Base-by-base conservation (phyloP, 768 basidiomycete genomes). In the Rossbeevera mucosa region DNA sequence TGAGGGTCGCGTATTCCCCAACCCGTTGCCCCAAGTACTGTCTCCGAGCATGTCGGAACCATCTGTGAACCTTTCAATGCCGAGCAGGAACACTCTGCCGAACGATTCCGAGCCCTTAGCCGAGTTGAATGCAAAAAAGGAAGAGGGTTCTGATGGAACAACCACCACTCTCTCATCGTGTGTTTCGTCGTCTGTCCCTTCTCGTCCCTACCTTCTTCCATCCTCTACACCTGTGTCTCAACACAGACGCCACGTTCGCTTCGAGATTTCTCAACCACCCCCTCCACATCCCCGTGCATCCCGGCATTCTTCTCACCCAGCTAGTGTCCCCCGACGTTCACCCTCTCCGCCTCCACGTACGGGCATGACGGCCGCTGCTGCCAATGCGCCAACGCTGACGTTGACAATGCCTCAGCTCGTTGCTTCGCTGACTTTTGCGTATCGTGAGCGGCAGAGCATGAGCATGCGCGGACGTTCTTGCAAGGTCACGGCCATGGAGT, bases 351-450 rank as follows among this genome's bases (percentile, higher is more conserved):
- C 63, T 0, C 36, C 57, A 29, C 57, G 55, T 44, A 50, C 51
- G 7, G 64, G 62, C 9, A 13, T 38, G 36, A 38, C 47, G 0
- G n/a, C 48, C 8, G 18, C 56, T 16, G 7, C 50, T 14, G 7
- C 48, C 13, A 53, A 49, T 18, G 24, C 47, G 7, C 65, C 44
- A 24, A 51, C 50, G 20, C 49, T 56, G 42, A 57, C 60, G 25
- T 57, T 69, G 59, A 58, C 69, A 2, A 65, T 69, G 48, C 60
- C 69, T 0, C 67, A 69, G 45, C 67, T 69, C 13, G 67, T 69
- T 16, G 67, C 67, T 20, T 58, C 63, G 7, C 60, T 69, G 16
- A 65, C 55, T 1, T 62, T 69, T 42, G 61, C 63, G 21, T 38
- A 64, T 47, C 64, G 41, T 40, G 67, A 71, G 18, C 57, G 56